Evolutionary conservation across 768 basidiomycete genomes (phyloP).

Genomic region (Hericium erinaceus): DNA sequence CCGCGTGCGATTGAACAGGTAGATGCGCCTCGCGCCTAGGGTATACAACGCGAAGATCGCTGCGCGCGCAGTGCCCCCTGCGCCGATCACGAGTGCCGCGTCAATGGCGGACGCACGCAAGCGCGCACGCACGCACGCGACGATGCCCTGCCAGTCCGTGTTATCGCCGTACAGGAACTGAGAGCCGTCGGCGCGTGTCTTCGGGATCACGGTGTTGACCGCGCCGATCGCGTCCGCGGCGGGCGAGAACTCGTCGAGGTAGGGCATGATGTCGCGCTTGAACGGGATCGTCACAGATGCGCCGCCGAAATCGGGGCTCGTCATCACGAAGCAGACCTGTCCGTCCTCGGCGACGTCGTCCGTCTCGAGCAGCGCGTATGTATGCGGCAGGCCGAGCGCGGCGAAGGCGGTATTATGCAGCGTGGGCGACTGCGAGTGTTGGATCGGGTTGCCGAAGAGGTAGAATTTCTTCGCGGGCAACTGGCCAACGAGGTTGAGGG

Average conservation of each 20-base stretch:
- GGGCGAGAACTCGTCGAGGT: constrained; percentile 70
- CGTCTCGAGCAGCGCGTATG: constrained; percentile 75
- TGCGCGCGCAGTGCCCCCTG: constrained; percentile 90
- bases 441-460: constrained; percentile 85
- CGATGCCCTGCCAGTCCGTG: constrained; percentile 92
- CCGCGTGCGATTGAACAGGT: constrained; percentile 80
- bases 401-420: constrained; percentile 87
- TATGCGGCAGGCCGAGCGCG: constrained; percentile 74
- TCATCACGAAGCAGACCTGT: constrained; percentile 48
- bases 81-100: constrained; percentile 81
- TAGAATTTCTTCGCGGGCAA: constrained; percentile 69
- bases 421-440: constrained; percentile 84
- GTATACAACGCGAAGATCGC: constrained; percentile 82
- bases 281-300: constrained; percentile 95
- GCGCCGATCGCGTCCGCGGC: constrained; percentile 86
- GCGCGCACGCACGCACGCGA: constrained; percentile 38
- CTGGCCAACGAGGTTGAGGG: constrained; percentile 72
- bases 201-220: constrained; percentile 84
- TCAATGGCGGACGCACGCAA: constrained; percentile 32
- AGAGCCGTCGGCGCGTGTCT: constrained; percentile 28
- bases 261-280: constrained; percentile 83
- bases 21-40: constrained; percentile 61
- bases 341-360: constrained; percentile 45
- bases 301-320: constrained; percentile 75
- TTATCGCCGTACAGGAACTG: constrained; percentile 80